Percentiles rank a stretch among this genome's conserved stretches.
These are phyloP conservation scores for Neofusicoccum sp. DNA, from an alignment of 2,329 filamentous ascomycete species.

Conservation along the genomic window DNA sequence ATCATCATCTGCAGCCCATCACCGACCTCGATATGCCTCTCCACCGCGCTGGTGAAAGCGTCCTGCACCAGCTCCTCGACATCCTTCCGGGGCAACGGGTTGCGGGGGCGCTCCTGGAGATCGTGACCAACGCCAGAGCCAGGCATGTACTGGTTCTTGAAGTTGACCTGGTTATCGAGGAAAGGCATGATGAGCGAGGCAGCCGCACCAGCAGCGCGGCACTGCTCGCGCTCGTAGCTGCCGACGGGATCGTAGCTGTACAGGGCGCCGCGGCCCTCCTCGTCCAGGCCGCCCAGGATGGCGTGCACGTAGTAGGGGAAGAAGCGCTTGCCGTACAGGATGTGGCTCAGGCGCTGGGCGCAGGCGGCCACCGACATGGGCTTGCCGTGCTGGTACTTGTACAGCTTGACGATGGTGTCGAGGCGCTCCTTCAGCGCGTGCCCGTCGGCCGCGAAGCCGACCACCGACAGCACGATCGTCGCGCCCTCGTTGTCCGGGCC, in stretches of 20 bases:
- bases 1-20: constrained; percentile 95
- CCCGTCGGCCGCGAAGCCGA: constrained; percentile 94
- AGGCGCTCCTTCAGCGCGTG: constrained; percentile 91
- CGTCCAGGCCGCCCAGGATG: constrained; percentile 90
- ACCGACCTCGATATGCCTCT: constrained; percentile 98
- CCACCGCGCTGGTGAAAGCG: constrained; percentile 96
- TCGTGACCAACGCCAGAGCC: constrained; percentile 82
- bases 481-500: constrained; percentile 73
- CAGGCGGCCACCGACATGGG: constrained; percentile 93
- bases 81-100: constrained; percentile 70
- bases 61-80: constrained; percentile 92
- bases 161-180: constrained; percentile 98
- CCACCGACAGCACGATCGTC: constrained; percentile 87
- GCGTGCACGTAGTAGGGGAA: constrained; percentile 98
- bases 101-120: constrained; percentile 68
- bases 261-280: constrained; percentile 89
- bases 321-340: constrained; percentile 96
- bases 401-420: constrained; percentile 96
- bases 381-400: constrained; percentile 97
- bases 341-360: constrained; percentile 90
- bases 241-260: constrained; percentile 98
- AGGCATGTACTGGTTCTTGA: constrained; percentile 97
- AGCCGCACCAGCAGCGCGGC: constrained; percentile 88
- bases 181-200: constrained; percentile 98
- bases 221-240: constrained; percentile 96